These are phyloP conservation scores for Triticum monococcum DNA, from an alignment of 176 grass and related monocot genomes.

Conservation along the genomic window DNA sequence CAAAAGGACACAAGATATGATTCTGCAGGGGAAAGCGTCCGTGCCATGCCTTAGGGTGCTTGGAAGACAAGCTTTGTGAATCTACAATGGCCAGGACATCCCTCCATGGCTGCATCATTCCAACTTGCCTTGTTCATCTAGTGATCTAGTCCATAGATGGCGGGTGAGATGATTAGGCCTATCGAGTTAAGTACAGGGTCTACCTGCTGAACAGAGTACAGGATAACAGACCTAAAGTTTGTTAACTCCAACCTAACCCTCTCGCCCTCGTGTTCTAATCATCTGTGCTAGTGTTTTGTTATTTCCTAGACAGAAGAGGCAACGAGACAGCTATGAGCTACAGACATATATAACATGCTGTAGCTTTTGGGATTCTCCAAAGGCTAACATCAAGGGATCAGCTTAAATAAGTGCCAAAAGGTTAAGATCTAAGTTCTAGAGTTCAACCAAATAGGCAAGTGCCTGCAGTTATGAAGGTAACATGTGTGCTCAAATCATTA, in stretches of 20 bases:
- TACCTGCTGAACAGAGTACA: slow-evolving; percentile 15
- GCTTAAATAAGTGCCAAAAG: slow-evolving; percentile 47
- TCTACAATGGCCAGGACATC: slow-evolving; percentile 57
- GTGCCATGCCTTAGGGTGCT: slow-evolving; percentile 58
- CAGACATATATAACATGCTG: slow-evolving; percentile 27
- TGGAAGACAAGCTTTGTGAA: slow-evolving; percentile 84
- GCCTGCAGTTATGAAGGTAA: slow-evolving; percentile 21
- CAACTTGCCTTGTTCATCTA: slow-evolving; percentile 42
- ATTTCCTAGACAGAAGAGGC: slow-evolving; percentile 35
- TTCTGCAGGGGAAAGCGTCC: slow-evolving; percentile 40
- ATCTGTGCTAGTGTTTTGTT: slow-evolving; percentile 55
- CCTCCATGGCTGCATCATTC: slow-evolving; percentile 86
- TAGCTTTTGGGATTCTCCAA: slow-evolving; percentile 56
- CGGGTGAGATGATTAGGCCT: slow-evolving; percentile 40
- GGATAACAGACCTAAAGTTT: slow-evolving; percentile 36
- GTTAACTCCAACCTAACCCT: slow-evolving; percentile 23
- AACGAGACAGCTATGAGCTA: slow-evolving; percentile 40
- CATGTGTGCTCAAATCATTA: slow-evolving; percentile 39
- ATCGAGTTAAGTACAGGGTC: slow-evolving; percentile 49
- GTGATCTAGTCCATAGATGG: slow-evolving; percentile 46
- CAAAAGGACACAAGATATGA: slow-evolving; percentile 55
- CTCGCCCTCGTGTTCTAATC: slow-evolving; percentile 43
- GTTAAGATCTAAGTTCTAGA: slow-evolving; percentile 61
- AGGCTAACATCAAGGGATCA: slow-evolving; percentile 39
- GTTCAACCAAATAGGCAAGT: slow-evolving; percentile 13